phyloP scores from a whole-genome alignment of 495 filamentous ascomycete species.

The Penicillium ucsense region DNA sequence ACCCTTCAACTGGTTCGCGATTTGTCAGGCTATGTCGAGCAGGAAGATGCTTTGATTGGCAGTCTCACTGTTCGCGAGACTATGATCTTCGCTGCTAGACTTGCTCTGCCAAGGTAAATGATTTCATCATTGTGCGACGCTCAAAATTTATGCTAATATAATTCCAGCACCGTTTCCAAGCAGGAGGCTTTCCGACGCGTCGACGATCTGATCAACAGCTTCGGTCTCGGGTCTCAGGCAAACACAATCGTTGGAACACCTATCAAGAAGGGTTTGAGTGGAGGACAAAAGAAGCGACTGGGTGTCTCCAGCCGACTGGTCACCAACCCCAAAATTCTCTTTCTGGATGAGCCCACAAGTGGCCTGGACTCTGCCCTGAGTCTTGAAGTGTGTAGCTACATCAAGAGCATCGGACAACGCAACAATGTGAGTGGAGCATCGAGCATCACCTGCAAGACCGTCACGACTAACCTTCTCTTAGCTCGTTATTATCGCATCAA shows the following conservation, averaged over 20 bases:
- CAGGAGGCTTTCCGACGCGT: slow-evolving; percentile 16
- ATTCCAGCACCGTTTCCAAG: slow-evolving; percentile 26
- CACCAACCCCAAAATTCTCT: slow-evolving; percentile 66
- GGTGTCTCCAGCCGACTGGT: slow-evolving; percentile 70
- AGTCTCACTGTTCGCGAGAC: slow-evolving; percentile 72
- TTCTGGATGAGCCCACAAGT: slow-evolving; percentile 74
- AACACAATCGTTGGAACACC: slow-evolving; percentile 66
- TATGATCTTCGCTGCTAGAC: slow-evolving; percentile 53
- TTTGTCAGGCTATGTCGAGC: slow-evolving; percentile 67
- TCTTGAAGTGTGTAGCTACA: slow-evolving; percentile 56
- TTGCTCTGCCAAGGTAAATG: slow-evolving; percentile 44
- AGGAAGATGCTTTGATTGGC: slow-evolving; percentile 73
- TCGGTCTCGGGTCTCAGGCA: slow-evolving; percentile 53
- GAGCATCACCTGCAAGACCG: neutral
- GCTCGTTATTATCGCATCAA: slow-evolving; percentile 67
- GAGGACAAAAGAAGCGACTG: slow-evolving; percentile 68
- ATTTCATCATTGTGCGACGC: neutral
- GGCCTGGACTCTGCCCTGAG: slow-evolving; percentile 67
- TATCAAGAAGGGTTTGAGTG: slow-evolving; percentile 66
- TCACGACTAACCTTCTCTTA: slow-evolving; percentile 7
- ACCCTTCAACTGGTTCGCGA: slow-evolving; percentile 22
- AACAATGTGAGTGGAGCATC: slow-evolving; percentile 46
- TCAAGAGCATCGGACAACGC: slow-evolving; percentile 49
- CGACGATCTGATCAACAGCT: slow-evolving; percentile 16
- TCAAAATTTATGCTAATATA: neutral